These are phyloP conservation scores for Marasmius sp. DNA, from an alignment of 1,284 basidiomycete species.

Conservation along the genomic window DNA sequence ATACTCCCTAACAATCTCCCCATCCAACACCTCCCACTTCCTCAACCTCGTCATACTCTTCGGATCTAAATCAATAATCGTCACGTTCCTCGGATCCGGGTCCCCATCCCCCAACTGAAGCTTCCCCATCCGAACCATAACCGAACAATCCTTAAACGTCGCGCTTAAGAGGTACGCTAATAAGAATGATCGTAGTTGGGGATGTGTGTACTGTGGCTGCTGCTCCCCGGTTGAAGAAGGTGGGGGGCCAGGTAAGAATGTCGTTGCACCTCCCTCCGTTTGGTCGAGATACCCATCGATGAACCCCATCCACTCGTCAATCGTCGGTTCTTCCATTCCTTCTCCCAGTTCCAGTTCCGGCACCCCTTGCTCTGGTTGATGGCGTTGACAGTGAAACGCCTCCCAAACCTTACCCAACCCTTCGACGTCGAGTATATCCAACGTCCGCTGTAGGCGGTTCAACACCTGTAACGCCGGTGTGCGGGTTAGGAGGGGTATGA, in stretches of 20 bases:
- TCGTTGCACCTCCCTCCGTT: neutral
- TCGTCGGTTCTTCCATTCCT: conserved; percentile 14
- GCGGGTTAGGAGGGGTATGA: conserved; percentile 53
- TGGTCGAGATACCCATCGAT: conserved; percentile 50
- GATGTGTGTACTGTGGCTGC: conserved; percentile 11
- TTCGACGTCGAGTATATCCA: conserved; percentile 85
- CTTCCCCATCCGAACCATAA: conserved; percentile 64
- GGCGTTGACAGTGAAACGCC: conserved; percentile 16
- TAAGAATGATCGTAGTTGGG: conserved; percentile 56
- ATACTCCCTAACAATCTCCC: conserved; percentile 61
- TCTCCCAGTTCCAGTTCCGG: conserved; percentile 18
- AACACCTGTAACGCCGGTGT: conserved; percentile 62
- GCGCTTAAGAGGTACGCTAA: conserved; percentile 84
- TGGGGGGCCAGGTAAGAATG: neutral
- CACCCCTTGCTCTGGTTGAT: neutral
- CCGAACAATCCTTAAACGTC: conserved; percentile 95
- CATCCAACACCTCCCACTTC: conserved; percentile 77
- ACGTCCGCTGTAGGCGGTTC: conserved; percentile 67
- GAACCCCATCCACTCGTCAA: conserved; percentile 59
- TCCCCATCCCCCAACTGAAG: no score
- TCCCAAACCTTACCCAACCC: conserved; percentile 60
- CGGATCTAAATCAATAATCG: conserved; percentile 84
- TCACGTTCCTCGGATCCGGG: conserved; percentile 44
- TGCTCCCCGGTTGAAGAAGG: neutral
- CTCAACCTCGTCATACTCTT: conserved; percentile 70